Base-by-base conservation (phyloP, 208 protist species). In the Herpetomonas tarakana region DNA sequence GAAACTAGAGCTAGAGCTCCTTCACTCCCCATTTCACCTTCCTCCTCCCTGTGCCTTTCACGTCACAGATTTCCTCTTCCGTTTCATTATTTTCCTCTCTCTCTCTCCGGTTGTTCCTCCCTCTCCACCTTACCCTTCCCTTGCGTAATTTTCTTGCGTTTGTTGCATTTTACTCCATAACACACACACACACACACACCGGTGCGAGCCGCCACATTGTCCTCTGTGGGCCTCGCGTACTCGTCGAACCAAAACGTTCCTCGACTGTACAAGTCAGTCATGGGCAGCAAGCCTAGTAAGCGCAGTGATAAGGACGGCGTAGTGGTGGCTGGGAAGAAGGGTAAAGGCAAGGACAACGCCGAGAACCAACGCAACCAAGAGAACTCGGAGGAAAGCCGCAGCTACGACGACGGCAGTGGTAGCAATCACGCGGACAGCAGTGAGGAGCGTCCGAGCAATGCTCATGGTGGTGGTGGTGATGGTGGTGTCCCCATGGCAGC, bases 281-380 rank as follows among this genome's bases (percentile, higher is more conserved):
- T 74, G 68, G 68, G 68, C 7, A 68, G 68, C 44, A 68, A 68
- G 19, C 68, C 68, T 1, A 58, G 29, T 26, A 74, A 62, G 24
- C 49, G 25, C 31, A 51, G n/a, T 41, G 56, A 53, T 28, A 29
- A 39, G 11, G 41, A 55, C 30, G 21, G 22, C 30, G 46, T 45
- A n/a, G 54, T 68, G 18, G 46, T 2, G 22, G 18, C 14, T 18
- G 24, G 6, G 24, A 25, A 26, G 54, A 41, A 41, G 35, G 9
- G 14, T 6, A 6, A 41, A 14, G 35, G 9, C 35, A 6, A 41
- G 9, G 35, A 41, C 14, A 41, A 6, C 35, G 14, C 35, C 35
- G 6, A 18, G 9, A 14, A 41, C 6, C 14, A 6, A 14, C 9
- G 14, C 39, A 60, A 25, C 39, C 4, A 18, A 6, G 6, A 25